Conservation (phyloP, 257 asterid genomes). For the Cordia subcordata region DNA sequence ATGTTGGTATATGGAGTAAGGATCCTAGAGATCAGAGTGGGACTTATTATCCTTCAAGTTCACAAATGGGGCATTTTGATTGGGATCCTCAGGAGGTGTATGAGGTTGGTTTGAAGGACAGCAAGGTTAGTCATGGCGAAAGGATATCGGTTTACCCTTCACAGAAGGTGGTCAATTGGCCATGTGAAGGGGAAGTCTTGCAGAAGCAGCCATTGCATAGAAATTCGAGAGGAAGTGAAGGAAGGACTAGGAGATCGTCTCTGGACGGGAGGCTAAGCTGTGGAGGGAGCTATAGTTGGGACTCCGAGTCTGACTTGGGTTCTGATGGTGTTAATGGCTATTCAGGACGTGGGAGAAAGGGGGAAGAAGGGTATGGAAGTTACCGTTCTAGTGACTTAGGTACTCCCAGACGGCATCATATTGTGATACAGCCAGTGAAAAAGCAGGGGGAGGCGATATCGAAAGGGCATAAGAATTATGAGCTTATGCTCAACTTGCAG, state of each 20-base stretch:
- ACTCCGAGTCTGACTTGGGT: conserved; percentile 52
- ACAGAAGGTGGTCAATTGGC: conserved; percentile 57
- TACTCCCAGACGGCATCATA: conserved; percentile 26
- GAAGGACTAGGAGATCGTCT: conserved; percentile 28
- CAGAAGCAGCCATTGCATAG: conserved; percentile 26
- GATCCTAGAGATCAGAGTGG: conserved; percentile 68
- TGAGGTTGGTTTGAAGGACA: conserved; percentile 37
- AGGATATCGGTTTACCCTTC: conserved; percentile 61
- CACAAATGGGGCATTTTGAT: conserved; percentile 33
- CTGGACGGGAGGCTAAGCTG: conserved; percentile 39
- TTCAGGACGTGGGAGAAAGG: conserved; percentile 31
- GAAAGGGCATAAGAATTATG: conserved; percentile 81
- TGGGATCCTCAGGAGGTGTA: conserved; percentile 77
- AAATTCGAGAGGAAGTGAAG: conserved; percentile 22
- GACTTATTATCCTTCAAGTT: conserved; percentile 60
- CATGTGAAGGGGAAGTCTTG: conserved; percentile 42
- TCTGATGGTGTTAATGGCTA: conserved; percentile 32
- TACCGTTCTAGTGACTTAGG: conserved; percentile 26
- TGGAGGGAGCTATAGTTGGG: conserved; percentile 27
- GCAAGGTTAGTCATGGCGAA: conserved; percentile 45
- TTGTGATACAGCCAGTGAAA: conserved; percentile 48
- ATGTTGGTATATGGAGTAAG: conserved; percentile 79
- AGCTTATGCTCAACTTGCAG: conserved; percentile 93
- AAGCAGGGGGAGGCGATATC: conserved; percentile 63
- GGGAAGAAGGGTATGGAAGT: conserved; percentile 27